Percentiles rank a stretch among this genome's conserved stretches.
Conservation (phyloP, 1,139 yeast genomes). For the Schizosaccharomyces versatilis region DNA sequence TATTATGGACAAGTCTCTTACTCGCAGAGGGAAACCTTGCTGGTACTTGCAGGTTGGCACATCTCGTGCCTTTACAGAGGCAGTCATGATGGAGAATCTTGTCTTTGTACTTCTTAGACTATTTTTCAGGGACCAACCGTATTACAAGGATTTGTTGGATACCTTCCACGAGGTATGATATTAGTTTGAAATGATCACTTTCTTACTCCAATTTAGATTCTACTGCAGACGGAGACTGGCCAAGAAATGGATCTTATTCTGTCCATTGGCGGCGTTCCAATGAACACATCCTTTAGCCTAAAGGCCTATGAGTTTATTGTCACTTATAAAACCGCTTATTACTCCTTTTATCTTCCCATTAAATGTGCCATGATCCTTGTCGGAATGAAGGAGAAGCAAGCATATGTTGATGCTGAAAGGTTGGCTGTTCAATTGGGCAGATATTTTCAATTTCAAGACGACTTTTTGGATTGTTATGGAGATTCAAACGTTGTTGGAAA, state of each 20-base stretch:
- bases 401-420: background rate
- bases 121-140: background rate
- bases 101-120: background rate
- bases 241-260: background rate
- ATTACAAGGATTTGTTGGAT: background rate
- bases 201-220: background rate
- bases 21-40: background rate
- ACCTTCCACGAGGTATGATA: background rate
- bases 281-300: background rate
- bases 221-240: background rate
- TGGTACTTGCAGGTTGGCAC: background rate
- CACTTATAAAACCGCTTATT: conserved; percentile 89
- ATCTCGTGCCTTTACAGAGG: background rate
- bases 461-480: background rate
- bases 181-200: background rate
- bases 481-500: background rate
- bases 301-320: conserved; percentile 40
- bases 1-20: background rate
- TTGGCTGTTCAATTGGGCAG: background rate
- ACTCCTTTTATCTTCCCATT: conserved; percentile 76
- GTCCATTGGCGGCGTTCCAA: background rate
- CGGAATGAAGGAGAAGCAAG: background rate
- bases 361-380: background rate
- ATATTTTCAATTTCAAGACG: background rate
- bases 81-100: background rate